Base-by-base conservation (phyloP, 2,329 filamentous ascomycete genomes). In the Graphilbum ipis-grandicollis region DNA sequence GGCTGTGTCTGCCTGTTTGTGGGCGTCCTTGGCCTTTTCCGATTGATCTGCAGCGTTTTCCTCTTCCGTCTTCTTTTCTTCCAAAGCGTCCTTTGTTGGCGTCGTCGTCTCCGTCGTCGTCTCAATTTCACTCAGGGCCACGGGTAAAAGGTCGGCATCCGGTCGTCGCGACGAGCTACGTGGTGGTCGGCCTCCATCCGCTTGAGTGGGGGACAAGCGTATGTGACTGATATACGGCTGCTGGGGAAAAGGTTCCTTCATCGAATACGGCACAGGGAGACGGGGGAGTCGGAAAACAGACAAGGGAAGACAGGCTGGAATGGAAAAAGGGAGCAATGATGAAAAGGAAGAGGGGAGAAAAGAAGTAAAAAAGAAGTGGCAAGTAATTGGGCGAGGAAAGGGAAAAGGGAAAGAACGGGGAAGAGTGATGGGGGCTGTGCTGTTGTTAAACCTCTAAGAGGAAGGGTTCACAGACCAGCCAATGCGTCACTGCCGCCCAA, bases 201-300 rank as follows among this genome's bases (percentile, higher is more conserved):
- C 59, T 58, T 61, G 58, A 56, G 61, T 56, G 55, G 53, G 54
- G 58, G 63, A 59, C 66, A 65, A 67, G 61, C 61, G 60, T 59
- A 63, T 60, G 61, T 60, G 62, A 63, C 68, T 62, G 69, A 60
- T 60, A 54, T 62, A 59, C 55, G 64, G 60, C 51, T 60, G 54
- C 46, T 66, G 60, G 57, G 65, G 55, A 47, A 60, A 68, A 58
- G 58, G 57, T 65, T 71, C 58, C 66, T 70, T 74, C 70, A 75
- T 75, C 68, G 69, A 73, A 43, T 40, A 13, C 34, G 36, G 29
- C 15, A 35, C 35, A 35, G n/a, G 8, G 19, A 22, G 12, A 17
- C 31, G 19, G 18, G 26, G 13, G 23, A 33, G 5, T 19, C 19
- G 15, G 19, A 33, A 18, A n/a, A 29, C 12, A 28, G 19, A 14